phyloP scores from a whole-genome alignment of 1,139 yeast species.

The Spathaspora sp. region DNA sequence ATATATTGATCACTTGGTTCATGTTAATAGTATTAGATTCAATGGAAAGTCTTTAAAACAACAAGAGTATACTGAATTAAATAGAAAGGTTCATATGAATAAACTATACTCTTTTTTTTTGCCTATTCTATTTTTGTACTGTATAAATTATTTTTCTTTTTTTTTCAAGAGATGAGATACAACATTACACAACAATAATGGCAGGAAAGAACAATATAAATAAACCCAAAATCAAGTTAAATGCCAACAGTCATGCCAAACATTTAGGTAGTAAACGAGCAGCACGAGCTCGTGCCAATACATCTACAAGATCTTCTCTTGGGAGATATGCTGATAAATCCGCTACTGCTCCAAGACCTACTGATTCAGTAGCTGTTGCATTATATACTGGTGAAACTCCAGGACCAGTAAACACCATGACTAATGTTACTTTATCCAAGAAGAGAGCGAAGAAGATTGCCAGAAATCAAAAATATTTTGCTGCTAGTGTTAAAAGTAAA shows the following conservation, averaged over 20 bases:
- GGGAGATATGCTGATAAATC: constrained; percentile 37
- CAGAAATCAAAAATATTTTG: constrained; percentile 72
- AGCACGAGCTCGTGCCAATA: constrained; percentile 46
- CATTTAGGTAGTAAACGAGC: constrained; percentile 59
- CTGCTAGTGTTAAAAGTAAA: constrained; percentile 50
- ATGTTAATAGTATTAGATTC: too few species aligned
- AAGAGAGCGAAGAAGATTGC: constrained; percentile 81
- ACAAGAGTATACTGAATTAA: too few species aligned
- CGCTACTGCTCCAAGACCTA: constrained; percentile 39
- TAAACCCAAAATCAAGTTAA: constrained; percentile 68
- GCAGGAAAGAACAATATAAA: constrained; percentile 79
- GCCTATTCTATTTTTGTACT: neutral
- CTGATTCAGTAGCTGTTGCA: constrained; percentile 65
- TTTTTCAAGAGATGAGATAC: constrained; percentile 3
- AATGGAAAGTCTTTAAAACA: too few species aligned
- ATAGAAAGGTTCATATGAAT: too few species aligned
- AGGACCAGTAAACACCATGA: constrained; percentile 41
- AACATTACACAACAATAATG: constrained; percentile 36
- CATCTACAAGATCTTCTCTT: constrained; percentile 47
- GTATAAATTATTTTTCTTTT: constrained; percentile 5
- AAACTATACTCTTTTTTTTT: too few species aligned
- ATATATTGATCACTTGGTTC: too few species aligned
- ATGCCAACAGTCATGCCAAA: constrained; percentile 53
- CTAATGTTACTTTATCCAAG: constrained; percentile 66
- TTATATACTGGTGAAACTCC: constrained; percentile 49